Conservation (phyloP, 495 filamentous ascomycete genomes). For the Xanthoparmelia taractica region DNA sequence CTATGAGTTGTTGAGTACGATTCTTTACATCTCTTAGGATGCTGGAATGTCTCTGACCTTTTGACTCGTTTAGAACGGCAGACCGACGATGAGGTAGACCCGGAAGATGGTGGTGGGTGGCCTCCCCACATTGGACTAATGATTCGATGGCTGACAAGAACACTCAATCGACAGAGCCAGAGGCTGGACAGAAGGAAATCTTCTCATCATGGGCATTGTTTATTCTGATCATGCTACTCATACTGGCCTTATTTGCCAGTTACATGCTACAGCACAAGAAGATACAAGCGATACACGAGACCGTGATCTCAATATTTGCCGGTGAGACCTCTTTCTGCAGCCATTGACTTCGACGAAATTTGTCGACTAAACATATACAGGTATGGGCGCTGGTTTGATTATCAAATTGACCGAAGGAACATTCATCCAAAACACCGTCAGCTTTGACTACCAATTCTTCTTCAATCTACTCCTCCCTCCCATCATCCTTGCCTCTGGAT, state of each 20-base stretch:
- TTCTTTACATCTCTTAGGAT: conserved; percentile 24
- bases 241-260: conserved; percentile 90
- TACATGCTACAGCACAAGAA: conserved; percentile 91
- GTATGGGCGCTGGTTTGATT: conserved; percentile 91
- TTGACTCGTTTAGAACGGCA: conserved; percentile 23
- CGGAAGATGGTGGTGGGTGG: conserved; percentile 43
- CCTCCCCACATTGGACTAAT: conserved; percentile 7
- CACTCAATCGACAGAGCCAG: conserved; percentile 42
- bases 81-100: conserved; percentile 37
- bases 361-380: conserved; percentile 37
- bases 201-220: conserved; percentile 94
- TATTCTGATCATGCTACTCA: conserved; percentile 87
- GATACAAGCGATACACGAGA: conserved; percentile 96
- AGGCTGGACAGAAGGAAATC: conserved; percentile 75
- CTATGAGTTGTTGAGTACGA: conserved; percentile 35
- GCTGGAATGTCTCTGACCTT: conserved; percentile 5
- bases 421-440: conserved; percentile 78
- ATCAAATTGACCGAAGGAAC: conserved; percentile 71
- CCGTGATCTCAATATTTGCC: conserved; percentile 95
- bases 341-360: neutral
- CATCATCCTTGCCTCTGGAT: conserved; percentile 94
- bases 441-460: conserved; percentile 97
- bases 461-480: conserved; percentile 96
- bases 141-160: conserved; percentile 11
- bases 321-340: conserved; percentile 36